These are phyloP conservation scores for Aspergillus ochraceus DNA, from an alignment of 2,329 filamentous ascomycete genomes.

Conservation along the genomic window DNA sequence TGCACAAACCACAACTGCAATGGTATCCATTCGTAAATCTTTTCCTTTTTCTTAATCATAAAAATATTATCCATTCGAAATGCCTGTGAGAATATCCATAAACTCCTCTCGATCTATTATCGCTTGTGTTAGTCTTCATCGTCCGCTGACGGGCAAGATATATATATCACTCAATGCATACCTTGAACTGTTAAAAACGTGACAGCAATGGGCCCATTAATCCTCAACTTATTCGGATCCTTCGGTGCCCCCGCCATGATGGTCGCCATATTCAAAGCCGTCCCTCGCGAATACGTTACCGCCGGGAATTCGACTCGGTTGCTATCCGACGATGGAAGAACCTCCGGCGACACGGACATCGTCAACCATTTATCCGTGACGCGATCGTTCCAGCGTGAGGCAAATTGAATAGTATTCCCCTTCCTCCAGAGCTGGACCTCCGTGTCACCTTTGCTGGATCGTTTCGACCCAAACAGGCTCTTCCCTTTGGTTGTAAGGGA, in stretches of 20 bases:
- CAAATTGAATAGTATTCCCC: constrained; percentile 23
- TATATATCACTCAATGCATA: constrained; percentile 5
- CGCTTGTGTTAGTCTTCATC: background rate
- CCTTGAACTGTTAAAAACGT: constrained; percentile 25
- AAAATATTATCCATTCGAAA: background rate
- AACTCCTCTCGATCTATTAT: constrained; percentile 23
- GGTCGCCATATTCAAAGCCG: constrained; percentile 28
- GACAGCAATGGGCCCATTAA: constrained; percentile 26
- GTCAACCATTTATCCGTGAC: constrained; percentile 32
- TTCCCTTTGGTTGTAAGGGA: constrained; percentile 28
- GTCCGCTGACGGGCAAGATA: background rate
- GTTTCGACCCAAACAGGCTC: constrained; percentile 21
- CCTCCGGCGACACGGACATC: constrained; percentile 19
- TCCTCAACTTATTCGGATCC: constrained; percentile 15
- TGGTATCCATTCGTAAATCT: background rate
- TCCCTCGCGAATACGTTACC: constrained; percentile 24
- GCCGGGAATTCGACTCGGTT: constrained; percentile 23
- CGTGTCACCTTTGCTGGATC: constrained; percentile 27
- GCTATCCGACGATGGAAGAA: constrained; percentile 17
- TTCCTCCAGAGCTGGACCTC: constrained; percentile 33
- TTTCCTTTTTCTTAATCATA: background rate
- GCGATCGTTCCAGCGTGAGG: constrained; percentile 28
- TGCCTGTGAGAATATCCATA: background rate
- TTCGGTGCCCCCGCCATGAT: constrained; percentile 28
- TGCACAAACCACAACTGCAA: no score